Conservation (phyloP, 352 stramenopile genomes). For the Phytophthora fragariae region DNA sequence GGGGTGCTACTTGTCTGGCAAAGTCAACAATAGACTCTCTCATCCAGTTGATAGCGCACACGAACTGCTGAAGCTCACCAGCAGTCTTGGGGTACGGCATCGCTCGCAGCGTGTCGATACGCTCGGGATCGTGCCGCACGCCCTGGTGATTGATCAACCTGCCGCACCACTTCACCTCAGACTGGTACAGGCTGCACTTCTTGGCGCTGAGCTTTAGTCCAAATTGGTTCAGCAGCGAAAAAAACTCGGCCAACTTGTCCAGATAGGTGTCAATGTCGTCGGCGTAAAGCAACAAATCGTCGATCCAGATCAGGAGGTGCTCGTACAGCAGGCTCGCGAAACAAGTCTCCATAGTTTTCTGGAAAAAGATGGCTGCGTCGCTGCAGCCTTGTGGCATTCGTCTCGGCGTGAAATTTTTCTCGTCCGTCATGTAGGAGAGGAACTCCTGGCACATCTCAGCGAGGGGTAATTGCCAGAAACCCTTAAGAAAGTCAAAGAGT, state of each 20-base stretch:
- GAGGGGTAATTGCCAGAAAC: constrained; percentile 17
- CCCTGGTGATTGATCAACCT: not conserved
- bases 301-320: not conserved
- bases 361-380: constrained; percentile 17
- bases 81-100: constrained; percentile 1
- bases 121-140: not conserved
- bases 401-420: constrained; percentile 29
- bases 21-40: not conserved
- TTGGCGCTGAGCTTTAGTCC: not conserved
- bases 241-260: not conserved
- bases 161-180: not conserved
- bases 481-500: constrained; percentile 20
- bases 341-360: constrained; percentile 21
- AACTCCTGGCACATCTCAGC: constrained; percentile 12
- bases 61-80: constrained; percentile 9
- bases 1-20: not conserved
- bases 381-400: constrained; percentile 23
- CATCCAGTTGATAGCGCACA: not conserved
- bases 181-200: not conserved
- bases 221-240: not conserved
- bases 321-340: constrained; percentile 4
- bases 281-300: not conserved
- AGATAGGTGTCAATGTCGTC: not conserved
- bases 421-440: constrained; percentile 33
- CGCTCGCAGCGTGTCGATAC: not conserved